Evolutionary conservation across 257 asterid species (phyloP).

Genomic region (Nicotiana tabacum): DNA sequence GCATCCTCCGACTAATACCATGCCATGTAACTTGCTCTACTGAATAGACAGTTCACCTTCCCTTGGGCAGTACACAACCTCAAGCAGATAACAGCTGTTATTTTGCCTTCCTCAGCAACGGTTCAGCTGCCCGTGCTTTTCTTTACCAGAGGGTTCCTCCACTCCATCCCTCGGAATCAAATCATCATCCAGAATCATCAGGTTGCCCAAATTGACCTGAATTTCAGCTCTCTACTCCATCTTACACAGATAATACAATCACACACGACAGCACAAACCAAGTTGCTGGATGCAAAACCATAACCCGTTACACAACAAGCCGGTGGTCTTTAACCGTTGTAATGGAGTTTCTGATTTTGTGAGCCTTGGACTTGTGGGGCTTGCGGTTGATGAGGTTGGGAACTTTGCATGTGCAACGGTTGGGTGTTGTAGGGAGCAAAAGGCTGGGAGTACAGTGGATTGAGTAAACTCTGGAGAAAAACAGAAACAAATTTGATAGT

Average conservation of each 20-base stretch:
- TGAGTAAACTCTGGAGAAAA: slow-evolving; percentile 53
- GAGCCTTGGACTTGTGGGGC: slow-evolving; percentile 67
- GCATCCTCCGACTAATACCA: slow-evolving; percentile 27
- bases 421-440: slow-evolving; percentile 66
- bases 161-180: slow-evolving; percentile 19
- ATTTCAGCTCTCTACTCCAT: slow-evolving; percentile 32
- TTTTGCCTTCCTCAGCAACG: slow-evolving; percentile 32
- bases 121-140: slow-evolving; percentile 33
- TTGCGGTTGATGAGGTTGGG: slow-evolving; percentile 64
- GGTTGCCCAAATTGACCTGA: slow-evolving; percentile 16
- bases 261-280: slow-evolving; percentile 50
- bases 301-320: slow-evolving; percentile 20
- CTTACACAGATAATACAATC: slow-evolving; percentile 30
- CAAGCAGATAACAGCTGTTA: slow-evolving; percentile 24
- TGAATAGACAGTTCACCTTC: slow-evolving; percentile 5
- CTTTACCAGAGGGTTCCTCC: slow-evolving; percentile 22
- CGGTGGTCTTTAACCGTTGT: slow-evolving; percentile 46
- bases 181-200: slow-evolving; percentile 28
- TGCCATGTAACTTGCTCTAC: slow-evolving; percentile 28
- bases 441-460: slow-evolving; percentile 87
- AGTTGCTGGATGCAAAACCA: slow-evolving; percentile 45
- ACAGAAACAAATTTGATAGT: neutral
- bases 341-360: slow-evolving; percentile 74
- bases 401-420: slow-evolving; percentile 53
- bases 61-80: slow-evolving; percentile 16